Evolutionary conservation across 2,329 filamentous ascomycete genomes (phyloP), one percentile per base, ranked within the genome.

Genomic region (Coleophoma eucalyptorum): DNA sequence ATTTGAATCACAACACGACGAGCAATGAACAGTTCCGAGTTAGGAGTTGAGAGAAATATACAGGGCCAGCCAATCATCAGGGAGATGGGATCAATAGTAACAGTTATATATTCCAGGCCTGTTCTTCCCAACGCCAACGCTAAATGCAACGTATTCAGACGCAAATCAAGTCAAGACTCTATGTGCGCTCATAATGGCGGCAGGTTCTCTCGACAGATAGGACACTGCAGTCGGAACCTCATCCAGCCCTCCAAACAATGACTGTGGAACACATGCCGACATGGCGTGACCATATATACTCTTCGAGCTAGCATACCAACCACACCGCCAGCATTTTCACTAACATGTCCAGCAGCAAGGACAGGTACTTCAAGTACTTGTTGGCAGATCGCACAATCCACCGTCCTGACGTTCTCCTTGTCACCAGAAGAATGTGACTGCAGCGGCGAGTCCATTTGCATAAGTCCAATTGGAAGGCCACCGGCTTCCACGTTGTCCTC

Each of bases 241-340:
- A 99, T 94, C 94, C 94, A 97, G 37, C 90, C 91, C 71, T 97
- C 93, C 59, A 99, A 72, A 69, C 94, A 99, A 32, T 79, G 76
- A 50, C 86, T 94, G 66, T 99, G 94, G 67, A 99, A 99, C 45
- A 97, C 91, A 72, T 99, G 94, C 50, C 92, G 77, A 69, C 94
- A 99, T 44, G 94, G 94, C 51, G 94, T 99, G 19, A 97, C 90
- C 94, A 99, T 99, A 71, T 97, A 97, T 60, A 81, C 78, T 46
- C 92, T 81, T 54, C 93, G 77, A 32, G 89, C 88, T 58, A 97
- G 76, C 50, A 96, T 81, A 31, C 85, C 85, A 0, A 82, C 73
- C 51, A 84, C 78, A 32, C 81, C 79, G 42, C 70, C 71, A 13
- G 67, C 66, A 3, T 66, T 61, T 4, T 77, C 75, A 38, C 16